These are phyloP conservation scores for Hypomyces perniciosus DNA, from an alignment of 2,329 filamentous ascomycete species.

Conservation along the genomic window DNA sequence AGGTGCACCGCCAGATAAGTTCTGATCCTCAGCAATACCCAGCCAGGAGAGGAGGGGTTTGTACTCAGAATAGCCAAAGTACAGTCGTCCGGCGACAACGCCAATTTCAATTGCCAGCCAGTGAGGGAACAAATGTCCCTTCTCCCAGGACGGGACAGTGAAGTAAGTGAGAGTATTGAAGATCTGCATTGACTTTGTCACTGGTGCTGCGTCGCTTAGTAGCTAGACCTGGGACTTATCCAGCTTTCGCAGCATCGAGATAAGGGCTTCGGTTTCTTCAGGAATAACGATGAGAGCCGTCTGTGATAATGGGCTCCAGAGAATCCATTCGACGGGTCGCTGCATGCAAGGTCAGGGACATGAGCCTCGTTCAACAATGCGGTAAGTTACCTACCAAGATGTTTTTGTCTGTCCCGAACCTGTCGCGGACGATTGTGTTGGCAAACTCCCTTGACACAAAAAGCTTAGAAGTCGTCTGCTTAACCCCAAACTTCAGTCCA, in stretches of 20 bases:
- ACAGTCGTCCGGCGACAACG: constrained; percentile 54
- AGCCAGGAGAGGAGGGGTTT: constrained; percentile 20
- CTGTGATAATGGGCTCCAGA: constrained; percentile 43
- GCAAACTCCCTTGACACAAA: constrained; percentile 28
- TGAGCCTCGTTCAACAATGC: background rate
- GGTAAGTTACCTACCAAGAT: constrained; percentile 2
- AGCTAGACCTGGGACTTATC: constrained; percentile 34
- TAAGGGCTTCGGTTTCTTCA: constrained; percentile 54
- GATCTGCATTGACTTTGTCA: constrained; percentile 52
- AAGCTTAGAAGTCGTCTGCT: constrained; percentile 16
- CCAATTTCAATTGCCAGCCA: constrained; percentile 55
- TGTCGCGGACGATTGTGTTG: constrained; percentile 3
- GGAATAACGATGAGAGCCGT: constrained; percentile 53
- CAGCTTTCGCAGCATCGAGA: constrained; percentile 35
- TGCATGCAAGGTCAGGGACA: constrained; percentile 15
- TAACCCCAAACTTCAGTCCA: constrained; percentile 26
- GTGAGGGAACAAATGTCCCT: constrained; percentile 34
- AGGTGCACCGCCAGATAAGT: background rate
- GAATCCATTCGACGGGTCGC: constrained; percentile 53
- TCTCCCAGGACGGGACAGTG: constrained; percentile 41
- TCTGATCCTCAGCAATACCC: background rate
- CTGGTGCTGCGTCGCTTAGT: constrained; percentile 52
- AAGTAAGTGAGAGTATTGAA: constrained; percentile 52
- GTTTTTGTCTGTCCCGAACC: background rate
- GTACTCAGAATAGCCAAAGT: constrained; percentile 48